phyloP scores from a whole-genome alignment of 2,329 filamentous ascomycete species.

The Neopestalotiopsis sp. region DNA sequence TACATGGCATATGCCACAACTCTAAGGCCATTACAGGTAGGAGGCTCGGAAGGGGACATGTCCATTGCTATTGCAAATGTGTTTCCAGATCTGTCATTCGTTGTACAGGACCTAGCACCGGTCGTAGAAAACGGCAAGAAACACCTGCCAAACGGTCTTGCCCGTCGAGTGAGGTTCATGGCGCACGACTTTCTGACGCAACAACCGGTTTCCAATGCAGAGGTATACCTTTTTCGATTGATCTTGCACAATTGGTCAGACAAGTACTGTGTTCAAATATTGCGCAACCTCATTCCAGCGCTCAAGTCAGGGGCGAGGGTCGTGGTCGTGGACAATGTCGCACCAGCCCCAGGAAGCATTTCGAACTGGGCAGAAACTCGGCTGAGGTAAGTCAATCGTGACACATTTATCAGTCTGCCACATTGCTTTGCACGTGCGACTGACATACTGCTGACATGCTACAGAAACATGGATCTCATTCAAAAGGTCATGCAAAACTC shows the following conservation, averaged over 20 bases:
- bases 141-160: conserved; percentile 12
- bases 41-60: conserved; percentile 63
- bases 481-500: conserved; percentile 31
- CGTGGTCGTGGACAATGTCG: conserved; percentile 11
- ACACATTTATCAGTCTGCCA: background rate
- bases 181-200: conserved; percentile 32
- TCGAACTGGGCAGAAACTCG: conserved; percentile 5
- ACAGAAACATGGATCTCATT: conserved; percentile 25
- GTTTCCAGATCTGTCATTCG: conserved; percentile 39
- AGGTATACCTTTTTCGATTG: conserved; percentile 51
- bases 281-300: conserved; percentile 21
- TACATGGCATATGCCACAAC: background rate
- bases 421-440: background rate
- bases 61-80: conserved; percentile 56
- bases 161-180: conserved; percentile 23
- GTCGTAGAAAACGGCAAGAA: conserved; percentile 16
- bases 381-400: background rate
- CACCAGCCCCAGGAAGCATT: conserved; percentile 7
- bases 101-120: conserved; percentile 35
- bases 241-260: conserved; percentile 58
- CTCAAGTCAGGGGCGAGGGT: conserved; percentile 13
- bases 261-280: conserved; percentile 39
- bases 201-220: conserved; percentile 34
- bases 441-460: background rate
- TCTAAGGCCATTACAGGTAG: conserved; percentile 53